These are phyloP conservation scores for Pyrenochaeta sp. DNA, from an alignment of 2,329 filamentous ascomycete genomes.

Conservation along the genomic window DNA sequence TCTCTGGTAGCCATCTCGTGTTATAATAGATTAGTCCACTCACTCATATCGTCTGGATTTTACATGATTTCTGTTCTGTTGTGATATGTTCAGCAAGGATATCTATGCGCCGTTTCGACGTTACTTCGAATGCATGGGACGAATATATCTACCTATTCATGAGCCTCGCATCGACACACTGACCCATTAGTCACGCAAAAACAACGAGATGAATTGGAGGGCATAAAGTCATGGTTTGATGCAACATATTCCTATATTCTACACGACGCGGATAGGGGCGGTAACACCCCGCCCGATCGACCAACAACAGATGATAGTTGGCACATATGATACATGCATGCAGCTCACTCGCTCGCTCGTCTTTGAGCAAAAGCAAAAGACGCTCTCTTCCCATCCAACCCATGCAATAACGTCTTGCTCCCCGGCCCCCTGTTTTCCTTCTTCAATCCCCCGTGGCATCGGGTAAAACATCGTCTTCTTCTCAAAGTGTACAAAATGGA, in stretches of 20 bases:
- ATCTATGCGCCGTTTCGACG: no score
- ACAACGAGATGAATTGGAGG: background rate
- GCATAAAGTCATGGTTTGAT: background rate
- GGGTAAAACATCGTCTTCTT: background rate
- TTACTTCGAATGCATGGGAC: no score
- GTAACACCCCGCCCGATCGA: background rate
- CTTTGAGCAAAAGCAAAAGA: background rate
- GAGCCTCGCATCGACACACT: no score
- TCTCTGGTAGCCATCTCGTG: no score
- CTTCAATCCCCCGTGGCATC: background rate
- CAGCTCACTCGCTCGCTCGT: background rate
- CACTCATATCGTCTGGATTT: no score
- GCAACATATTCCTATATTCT: conserved; percentile 16
- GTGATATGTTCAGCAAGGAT: no score
- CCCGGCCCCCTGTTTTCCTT: background rate
- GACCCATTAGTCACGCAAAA: no score
- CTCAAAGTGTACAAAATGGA: conserved; percentile 26
- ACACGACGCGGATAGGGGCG: conserved; percentile 15
- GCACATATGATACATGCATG: conserved; percentile 31
- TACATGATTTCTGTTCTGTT: no score
- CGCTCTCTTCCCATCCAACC: background rate
- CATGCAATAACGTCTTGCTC: background rate
- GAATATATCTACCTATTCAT: no score
- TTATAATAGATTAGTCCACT: no score
- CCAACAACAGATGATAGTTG: conserved; percentile 14